A percentile compares a stretch with the other conserved stretches of the same genome.
Conservation (phyloP, 2,329 filamentous ascomycete species). For the Colletotrichum aenigma region DNA sequence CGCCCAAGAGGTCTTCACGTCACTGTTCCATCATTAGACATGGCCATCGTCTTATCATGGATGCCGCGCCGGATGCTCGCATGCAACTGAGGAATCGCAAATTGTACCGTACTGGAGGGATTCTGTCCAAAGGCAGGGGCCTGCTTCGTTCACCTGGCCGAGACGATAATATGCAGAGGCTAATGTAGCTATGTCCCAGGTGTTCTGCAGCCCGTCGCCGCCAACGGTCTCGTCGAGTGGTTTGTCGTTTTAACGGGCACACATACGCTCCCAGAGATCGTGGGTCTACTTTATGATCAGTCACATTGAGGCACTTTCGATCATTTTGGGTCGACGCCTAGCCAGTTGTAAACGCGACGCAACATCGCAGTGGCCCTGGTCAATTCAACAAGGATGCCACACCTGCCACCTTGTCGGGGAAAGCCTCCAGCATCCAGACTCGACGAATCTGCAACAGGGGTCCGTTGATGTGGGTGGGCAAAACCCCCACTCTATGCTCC, state of each 20-base stretch:
- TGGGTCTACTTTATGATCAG: background rate
- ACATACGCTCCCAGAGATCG: background rate
- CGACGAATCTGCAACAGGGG: background rate
- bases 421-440: background rate
- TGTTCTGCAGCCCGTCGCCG: background rate
- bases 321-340: background rate
- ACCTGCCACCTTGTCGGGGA: background rate
- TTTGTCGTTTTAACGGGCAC: background rate
- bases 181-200: background rate
- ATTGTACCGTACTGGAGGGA: background rate
- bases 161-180: background rate
- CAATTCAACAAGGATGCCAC: background rate
- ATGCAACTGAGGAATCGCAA: background rate
- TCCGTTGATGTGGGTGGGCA: background rate
- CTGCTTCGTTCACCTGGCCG: background rate
- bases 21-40: background rate
- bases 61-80: background rate
- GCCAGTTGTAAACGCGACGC: background rate
- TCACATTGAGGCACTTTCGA: slow-evolving; percentile 12
- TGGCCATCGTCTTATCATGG: background rate
- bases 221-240: background rate
- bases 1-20: background rate
- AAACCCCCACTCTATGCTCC: background rate
- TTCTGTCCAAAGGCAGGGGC: background rate
- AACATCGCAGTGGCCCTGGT: background rate